Evolutionary conservation across 352 stramenopile species (phyloP).

Genomic region (Globisporangium recalcitrans): DNA sequence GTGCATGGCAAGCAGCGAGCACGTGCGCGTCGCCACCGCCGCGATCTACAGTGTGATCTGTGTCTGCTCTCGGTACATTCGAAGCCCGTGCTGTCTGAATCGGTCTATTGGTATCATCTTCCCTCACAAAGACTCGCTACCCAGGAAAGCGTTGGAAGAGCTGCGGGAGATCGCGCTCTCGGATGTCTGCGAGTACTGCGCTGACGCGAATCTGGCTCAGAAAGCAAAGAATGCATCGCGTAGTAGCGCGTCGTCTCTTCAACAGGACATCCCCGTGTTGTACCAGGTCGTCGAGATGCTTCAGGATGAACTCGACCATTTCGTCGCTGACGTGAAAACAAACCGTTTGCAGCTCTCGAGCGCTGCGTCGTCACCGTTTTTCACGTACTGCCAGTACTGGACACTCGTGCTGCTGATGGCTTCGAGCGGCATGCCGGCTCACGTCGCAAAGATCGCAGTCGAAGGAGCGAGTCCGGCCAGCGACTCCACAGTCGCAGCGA

Average conservation of each 20-base stretch:
- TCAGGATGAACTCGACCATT: constrained; percentile 42
- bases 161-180: constrained; percentile 47
- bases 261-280: constrained; percentile 60
- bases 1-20: constrained; percentile 36
- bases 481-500: constrained; percentile 19
- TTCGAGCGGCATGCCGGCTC: constrained; percentile 43
- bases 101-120: constrained; percentile 60
- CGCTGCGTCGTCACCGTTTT: constrained; percentile 24
- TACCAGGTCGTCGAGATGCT: constrained; percentile 56
- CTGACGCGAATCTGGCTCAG: constrained; percentile 1
- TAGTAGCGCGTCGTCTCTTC: constrained; percentile 30
- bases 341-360: constrained; percentile 47
- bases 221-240: background rate
- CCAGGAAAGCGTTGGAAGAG: constrained; percentile 45
- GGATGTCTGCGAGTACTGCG: constrained; percentile 53
- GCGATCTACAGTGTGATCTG: constrained; percentile 75
- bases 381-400: constrained; percentile 76
- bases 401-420: constrained; percentile 50
- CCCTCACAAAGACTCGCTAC: constrained; percentile 55
- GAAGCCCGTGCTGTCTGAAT: constrained; percentile 66
- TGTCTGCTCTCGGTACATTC: constrained; percentile 56
- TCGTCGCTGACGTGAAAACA: constrained; percentile 63
- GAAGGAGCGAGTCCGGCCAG: constrained; percentile 25
- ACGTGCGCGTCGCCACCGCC: constrained; percentile 53
- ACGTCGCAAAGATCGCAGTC: constrained; percentile 52